Conservation (phyloP, 164 flowering plant genomes). For the Cinnamomum micranthum region DNA sequence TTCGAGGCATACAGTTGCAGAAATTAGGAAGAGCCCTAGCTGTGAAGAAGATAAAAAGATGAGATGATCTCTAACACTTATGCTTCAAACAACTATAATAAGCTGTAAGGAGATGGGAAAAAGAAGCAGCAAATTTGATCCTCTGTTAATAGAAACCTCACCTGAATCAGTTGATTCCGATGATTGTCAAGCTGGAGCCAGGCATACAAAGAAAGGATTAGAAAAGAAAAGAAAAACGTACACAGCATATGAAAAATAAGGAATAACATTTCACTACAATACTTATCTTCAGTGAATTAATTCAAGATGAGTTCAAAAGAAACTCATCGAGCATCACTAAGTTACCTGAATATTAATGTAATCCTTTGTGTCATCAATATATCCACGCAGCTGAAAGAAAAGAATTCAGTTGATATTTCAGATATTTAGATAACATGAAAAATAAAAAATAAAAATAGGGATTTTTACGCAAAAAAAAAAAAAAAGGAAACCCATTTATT, state of each 20-base stretch:
- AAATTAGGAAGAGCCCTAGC: slow-evolving; percentile 88
- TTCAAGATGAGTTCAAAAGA: not conserved
- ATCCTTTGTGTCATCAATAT: slow-evolving; percentile 94
- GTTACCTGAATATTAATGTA: slow-evolving; percentile 95
- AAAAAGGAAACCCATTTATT: not conserved
- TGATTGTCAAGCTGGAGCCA: slow-evolving; percentile 86
- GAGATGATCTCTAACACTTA: not conserved
- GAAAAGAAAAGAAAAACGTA: not conserved
- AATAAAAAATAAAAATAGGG: too few species aligned
- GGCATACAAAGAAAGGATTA: not conserved
- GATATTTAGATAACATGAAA: not conserved
- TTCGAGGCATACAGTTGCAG: slow-evolving; percentile 73
- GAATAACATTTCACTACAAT: too few species aligned
- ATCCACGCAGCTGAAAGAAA: slow-evolving; percentile 72
- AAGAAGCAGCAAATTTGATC: not conserved
- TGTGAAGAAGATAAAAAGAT: slow-evolving; percentile 12
- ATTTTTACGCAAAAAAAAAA: too few species aligned
- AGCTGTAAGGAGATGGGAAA: not conserved
- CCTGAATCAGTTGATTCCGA: slow-evolving; percentile 97
- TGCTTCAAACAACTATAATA: not conserved
- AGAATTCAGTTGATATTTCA: not conserved
- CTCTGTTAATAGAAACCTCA: slow-evolving; percentile 12
- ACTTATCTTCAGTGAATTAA: too few species aligned
- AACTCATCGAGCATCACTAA: not conserved
- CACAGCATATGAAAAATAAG: not conserved